Evolutionary conservation across 176 grass and related monocot species (phyloP).

Genomic region (Zea mays): DNA sequence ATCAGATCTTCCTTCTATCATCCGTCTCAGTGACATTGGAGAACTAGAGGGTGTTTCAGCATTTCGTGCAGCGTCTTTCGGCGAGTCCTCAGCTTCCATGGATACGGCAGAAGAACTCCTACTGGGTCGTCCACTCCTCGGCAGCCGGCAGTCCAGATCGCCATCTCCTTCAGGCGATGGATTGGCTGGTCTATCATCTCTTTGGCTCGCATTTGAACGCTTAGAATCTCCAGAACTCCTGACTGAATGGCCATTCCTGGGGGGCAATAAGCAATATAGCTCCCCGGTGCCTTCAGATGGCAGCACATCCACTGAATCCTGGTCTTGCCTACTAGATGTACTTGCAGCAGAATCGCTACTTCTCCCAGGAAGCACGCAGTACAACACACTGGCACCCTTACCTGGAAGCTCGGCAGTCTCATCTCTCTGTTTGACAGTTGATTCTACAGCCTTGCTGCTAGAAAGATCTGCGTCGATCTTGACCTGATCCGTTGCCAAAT

Average conservation of each 20-base stretch:
- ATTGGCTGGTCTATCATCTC: background rate
- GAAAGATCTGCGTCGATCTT: constrained; percentile 6
- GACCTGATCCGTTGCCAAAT: constrained; percentile 10
- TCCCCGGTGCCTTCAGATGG: constrained; percentile 46
- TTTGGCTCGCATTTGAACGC: constrained; percentile 33
- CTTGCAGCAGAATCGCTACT: constrained; percentile 40
- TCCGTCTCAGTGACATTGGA: constrained; percentile 49
- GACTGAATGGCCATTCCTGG: constrained; percentile 44
- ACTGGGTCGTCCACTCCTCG: constrained; percentile 11
- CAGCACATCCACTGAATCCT: constrained; percentile 22
- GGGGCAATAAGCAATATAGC: constrained; percentile 63
- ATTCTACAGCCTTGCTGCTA: background rate
- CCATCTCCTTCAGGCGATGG: constrained; percentile 6
- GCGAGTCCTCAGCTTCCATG: constrained; percentile 28
- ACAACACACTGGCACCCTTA: constrained; percentile 48
- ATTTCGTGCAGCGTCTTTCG: constrained; percentile 14
- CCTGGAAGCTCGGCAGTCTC: constrained; percentile 37
- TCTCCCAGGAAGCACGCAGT: constrained; percentile 47
- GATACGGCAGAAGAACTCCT: constrained; percentile 32
- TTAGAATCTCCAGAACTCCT: constrained; percentile 49
- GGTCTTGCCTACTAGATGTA: constrained; percentile 37
- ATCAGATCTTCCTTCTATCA: constrained; percentile 55
- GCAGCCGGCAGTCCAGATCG: constrained; percentile 38
- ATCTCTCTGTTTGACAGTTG: constrained; percentile 6
- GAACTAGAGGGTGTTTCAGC: constrained; percentile 37